These are phyloP conservation scores for Microbotryum scabiosae DNA, from an alignment of 1,284 basidiomycete species.

Conservation along the genomic window DNA sequence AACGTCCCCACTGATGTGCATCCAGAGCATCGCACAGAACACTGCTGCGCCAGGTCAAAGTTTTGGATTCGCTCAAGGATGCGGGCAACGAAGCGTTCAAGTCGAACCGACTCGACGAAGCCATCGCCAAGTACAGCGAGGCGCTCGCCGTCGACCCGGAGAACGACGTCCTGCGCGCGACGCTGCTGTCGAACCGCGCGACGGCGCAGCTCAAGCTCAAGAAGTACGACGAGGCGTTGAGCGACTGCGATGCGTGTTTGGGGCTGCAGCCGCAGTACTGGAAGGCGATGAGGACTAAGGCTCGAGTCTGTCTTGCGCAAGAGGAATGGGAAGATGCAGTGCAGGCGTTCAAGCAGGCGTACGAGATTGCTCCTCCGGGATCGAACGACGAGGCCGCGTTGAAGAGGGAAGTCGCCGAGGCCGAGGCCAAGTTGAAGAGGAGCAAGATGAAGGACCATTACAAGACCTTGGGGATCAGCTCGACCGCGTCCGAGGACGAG, in stretches of 20 bases:
- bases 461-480: conserved; percentile 28
- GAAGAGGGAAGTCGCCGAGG: conserved; percentile 60
- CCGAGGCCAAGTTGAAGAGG: conserved; percentile 64
- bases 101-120: conserved; percentile 52
- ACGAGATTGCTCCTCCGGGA: conserved; percentile 53
- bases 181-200: conserved; percentile 72
- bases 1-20: neutral
- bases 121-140: conserved; percentile 59
- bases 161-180: conserved; percentile 56
- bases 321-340: conserved; percentile 67
- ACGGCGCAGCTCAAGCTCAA: conserved; percentile 69
- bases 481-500: conserved; percentile 51
- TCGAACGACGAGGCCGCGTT: conserved; percentile 57
- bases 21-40: neutral
- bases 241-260: conserved; percentile 62
- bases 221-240: conserved; percentile 57
- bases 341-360: conserved; percentile 65
- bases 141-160: conserved; percentile 49
- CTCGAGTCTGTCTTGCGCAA: conserved; percentile 62
- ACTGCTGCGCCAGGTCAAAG: conserved; percentile 47
- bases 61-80: conserved; percentile 72
- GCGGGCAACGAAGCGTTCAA: conserved; percentile 77
- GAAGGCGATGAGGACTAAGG: conserved; percentile 78
- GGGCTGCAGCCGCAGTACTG: conserved; percentile 57
- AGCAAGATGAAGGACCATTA: conserved; percentile 59